These are phyloP conservation scores for Cylindrotheca closterium DNA, from an alignment of 108 stramenopile genomes.

Conservation along the genomic window DNA sequence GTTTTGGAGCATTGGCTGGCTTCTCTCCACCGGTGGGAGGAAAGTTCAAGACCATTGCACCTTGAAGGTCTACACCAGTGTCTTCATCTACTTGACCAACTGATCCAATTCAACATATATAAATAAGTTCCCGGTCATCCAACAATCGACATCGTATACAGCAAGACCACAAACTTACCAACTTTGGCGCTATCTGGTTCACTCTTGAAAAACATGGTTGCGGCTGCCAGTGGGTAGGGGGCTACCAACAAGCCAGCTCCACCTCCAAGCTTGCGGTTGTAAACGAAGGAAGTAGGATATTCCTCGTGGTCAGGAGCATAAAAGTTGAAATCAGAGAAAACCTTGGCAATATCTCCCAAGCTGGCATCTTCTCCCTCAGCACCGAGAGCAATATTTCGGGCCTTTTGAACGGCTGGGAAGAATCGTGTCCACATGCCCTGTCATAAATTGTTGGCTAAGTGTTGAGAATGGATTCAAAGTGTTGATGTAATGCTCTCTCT, in stretches of 20 bases:
- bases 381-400: slow-evolving; percentile 44
- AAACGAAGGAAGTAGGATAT: slow-evolving; percentile 65
- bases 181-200: slow-evolving; percentile 39
- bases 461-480: neutral
- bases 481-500: neutral
- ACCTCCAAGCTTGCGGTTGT: slow-evolving; percentile 63
- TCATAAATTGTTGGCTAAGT: slow-evolving; percentile 1
- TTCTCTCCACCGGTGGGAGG: slow-evolving; percentile 35
- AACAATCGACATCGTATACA: too few relatives aligned
- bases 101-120: neutral
- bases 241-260: slow-evolving; percentile 56
- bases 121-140: too few relatives aligned
- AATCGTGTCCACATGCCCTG: slow-evolving; percentile 89
- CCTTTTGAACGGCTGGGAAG: slow-evolving; percentile 85
- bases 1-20: slow-evolving; percentile 42
- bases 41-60: slow-evolving; percentile 45
- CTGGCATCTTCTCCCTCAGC: slow-evolving; percentile 14
- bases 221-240: slow-evolving; percentile 69
- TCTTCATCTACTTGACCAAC: slow-evolving; percentile 57
- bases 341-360: slow-evolving; percentile 55
- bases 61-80: slow-evolving; percentile 65
- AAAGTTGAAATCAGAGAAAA: slow-evolving; percentile 69
- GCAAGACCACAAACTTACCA: too few relatives aligned
- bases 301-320: slow-evolving; percentile 60
- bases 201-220: slow-evolving; percentile 45